Evolutionary conservation across 495 filamentous ascomycete species (phyloP).

Genomic region (Bombardia bombarda): DNA sequence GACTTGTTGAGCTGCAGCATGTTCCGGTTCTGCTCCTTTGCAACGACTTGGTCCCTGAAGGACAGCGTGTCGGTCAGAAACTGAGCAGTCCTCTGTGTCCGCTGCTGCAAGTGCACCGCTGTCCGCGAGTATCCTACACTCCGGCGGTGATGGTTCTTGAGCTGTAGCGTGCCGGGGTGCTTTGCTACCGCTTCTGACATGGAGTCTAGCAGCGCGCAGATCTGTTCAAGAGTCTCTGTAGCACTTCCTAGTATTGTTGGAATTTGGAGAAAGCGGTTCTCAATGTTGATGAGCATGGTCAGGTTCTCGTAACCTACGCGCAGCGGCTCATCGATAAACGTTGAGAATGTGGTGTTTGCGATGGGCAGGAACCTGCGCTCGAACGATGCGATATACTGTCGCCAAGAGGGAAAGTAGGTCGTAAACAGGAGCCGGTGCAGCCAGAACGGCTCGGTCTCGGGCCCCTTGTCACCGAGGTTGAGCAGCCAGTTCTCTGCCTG

Average conservation of each 20-base stretch:
- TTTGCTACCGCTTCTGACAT: neutral
- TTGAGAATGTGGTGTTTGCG: conserved; percentile 21
- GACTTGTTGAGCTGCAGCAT: conserved; percentile 35
- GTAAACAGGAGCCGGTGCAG: conserved; percentile 31
- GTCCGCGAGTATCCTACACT: conserved; percentile 19
- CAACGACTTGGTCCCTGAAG: conserved; percentile 28
- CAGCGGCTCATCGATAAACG: conserved; percentile 24
- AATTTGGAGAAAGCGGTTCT: conserved; percentile 21
- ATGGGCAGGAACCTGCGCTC: conserved; percentile 28
- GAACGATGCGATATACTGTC: conserved; percentile 27
- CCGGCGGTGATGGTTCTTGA: conserved; percentile 13
- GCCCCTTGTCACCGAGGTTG: too few relatives aligned
- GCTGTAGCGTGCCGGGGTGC: too few relatives aligned
- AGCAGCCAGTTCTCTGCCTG: conserved; percentile 16
- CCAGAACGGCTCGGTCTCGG: conserved; percentile 21
- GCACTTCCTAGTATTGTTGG: conserved; percentile 16
- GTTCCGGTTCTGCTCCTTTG: conserved; percentile 29
- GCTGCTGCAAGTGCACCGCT: conserved; percentile 24
- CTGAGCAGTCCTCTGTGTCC: conserved; percentile 23
- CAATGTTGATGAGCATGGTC: conserved; percentile 18
- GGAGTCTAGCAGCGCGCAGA: conserved; percentile 7
- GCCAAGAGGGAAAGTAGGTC: conserved; percentile 31
- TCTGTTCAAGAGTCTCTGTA: conserved; percentile 18
- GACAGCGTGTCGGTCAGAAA: conserved; percentile 30
- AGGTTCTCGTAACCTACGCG: conserved; percentile 26